These are phyloP conservation scores for Microstroma glucosiphilum DNA, from an alignment of 1,284 basidiomycete genomes.

Conservation along the genomic window DNA sequence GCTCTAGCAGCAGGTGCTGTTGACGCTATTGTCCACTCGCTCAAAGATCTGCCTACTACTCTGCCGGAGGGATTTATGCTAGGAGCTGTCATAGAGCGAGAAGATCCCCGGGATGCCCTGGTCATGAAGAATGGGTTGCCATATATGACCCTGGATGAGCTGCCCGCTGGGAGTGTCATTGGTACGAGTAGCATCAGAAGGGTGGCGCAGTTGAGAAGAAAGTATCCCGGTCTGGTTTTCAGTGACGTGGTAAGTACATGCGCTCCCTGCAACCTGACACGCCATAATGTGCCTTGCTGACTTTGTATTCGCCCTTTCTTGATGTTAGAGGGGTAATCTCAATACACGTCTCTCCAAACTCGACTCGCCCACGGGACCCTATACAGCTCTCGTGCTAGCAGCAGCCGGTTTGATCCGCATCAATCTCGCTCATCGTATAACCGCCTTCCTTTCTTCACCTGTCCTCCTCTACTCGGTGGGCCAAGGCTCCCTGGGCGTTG, in stretches of 20 bases:
- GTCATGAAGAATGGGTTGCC: slow-evolving; percentile 72
- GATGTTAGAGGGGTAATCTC: slow-evolving; percentile 46
- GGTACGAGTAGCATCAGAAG: slow-evolving; percentile 90
- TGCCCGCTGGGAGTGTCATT: slow-evolving; percentile 81
- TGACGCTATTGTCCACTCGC: slow-evolving; percentile 86
- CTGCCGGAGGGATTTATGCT: slow-evolving; percentile 79
- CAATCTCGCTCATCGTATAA: slow-evolving; percentile 67
- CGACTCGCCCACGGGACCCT: slow-evolving; percentile 75
- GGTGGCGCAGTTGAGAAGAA: slow-evolving; percentile 79
- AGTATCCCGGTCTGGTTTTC: slow-evolving; percentile 73
- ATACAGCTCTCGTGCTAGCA: slow-evolving; percentile 84
- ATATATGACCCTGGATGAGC: slow-evolving; percentile 68
- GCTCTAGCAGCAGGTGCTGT: slow-evolving; percentile 67
- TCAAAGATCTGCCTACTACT: slow-evolving; percentile 89
- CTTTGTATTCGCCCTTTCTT: slow-evolving; percentile 11
- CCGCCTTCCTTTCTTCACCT: slow-evolving; percentile 66
- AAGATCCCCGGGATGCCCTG: slow-evolving; percentile 81
- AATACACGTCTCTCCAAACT: slow-evolving; percentile 81
- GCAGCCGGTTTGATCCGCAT: slow-evolving; percentile 86
- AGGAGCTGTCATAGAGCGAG: slow-evolving; percentile 76
- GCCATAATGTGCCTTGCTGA: no score
- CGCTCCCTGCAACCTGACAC: no score
- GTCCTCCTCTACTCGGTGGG: slow-evolving; percentile 82
- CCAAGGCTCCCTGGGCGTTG: slow-evolving; percentile 84
- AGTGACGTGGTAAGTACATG: slow-evolving; percentile 60